phyloP scores from a whole-genome alignment of 345 rosid genomes.

The Psidium friedrichsthalianum region DNA sequence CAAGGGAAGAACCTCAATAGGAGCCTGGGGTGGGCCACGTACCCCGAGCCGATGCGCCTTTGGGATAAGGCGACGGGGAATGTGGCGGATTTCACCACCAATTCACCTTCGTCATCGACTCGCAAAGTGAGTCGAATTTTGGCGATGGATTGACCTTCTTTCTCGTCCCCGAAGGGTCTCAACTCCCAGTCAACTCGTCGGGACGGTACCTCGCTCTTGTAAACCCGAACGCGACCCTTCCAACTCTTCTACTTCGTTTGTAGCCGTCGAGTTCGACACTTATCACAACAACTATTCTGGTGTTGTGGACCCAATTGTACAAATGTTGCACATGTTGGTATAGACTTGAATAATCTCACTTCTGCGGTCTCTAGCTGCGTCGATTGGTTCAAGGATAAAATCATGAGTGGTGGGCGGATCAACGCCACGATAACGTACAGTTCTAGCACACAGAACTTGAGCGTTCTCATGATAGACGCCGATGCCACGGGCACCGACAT shows the following conservation, averaged over 20 bases:
- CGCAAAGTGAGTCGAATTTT: rapidly evolving
- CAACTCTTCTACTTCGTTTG: not conserved
- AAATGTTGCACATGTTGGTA: conserved; percentile 2
- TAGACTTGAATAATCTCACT: not conserved
- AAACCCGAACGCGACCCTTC: not conserved
- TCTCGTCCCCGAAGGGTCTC: not conserved
- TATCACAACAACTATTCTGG: not conserved
- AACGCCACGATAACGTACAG: not conserved
- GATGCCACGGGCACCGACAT: not conserved
- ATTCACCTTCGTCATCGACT: conserved; percentile 2
- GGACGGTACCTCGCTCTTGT: not conserved
- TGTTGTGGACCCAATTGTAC: conserved; percentile 1
- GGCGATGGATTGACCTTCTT: conserved; percentile 16
- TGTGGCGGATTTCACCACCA: conserved; percentile 3
- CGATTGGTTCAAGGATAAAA: not conserved
- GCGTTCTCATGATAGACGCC: not conserved
- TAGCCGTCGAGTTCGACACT: conserved; percentile 15
- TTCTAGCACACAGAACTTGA: not conserved
- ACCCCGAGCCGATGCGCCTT: not conserved
- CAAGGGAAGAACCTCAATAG: too few species aligned
- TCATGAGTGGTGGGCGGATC: not conserved
- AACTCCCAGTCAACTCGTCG: rapidly evolving
- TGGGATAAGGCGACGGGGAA: not conserved
- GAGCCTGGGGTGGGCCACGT: not conserved
- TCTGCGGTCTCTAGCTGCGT: not conserved